phyloP scores from a whole-genome alignment of 768 basidiomycete species.

The Lentinula sp. region DNA sequence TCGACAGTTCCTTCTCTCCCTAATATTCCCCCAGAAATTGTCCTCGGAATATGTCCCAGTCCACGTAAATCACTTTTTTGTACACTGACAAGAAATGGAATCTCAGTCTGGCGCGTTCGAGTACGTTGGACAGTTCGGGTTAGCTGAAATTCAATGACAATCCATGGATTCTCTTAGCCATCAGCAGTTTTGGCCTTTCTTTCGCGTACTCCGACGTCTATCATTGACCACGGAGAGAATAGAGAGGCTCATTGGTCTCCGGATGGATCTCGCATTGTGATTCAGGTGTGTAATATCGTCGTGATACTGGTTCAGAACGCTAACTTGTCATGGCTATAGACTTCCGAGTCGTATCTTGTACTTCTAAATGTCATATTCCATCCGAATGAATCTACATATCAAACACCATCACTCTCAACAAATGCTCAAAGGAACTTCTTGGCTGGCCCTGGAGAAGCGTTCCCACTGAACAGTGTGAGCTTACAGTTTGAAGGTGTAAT shows the following conservation, averaged over 20 bases:
- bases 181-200: conserved; percentile 67
- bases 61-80: conserved; percentile 77
- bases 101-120: conserved; percentile 79
- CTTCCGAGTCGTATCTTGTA: conserved; percentile 73
- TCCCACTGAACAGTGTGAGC: conserved; percentile 59
- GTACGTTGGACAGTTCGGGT: conserved; percentile 36
- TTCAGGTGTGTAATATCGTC: conserved; percentile 52
- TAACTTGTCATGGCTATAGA: conserved; percentile 37
- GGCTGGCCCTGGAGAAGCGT: conserved; percentile 75
- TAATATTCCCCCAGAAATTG: conserved; percentile 49
- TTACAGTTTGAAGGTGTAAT: conserved; percentile 80
- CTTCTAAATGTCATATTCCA: conserved; percentile 61
- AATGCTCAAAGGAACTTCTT: conserved; percentile 64
- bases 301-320: neutral
- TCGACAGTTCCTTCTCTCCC: conserved; percentile 66
- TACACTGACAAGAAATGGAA: conserved; percentile 60
- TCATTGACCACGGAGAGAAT: conserved; percentile 83
- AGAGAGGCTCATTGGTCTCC: conserved; percentile 72
- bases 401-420: conserved; percentile 42
- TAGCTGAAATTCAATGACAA: neutral
- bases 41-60: conserved; percentile 56
- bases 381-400: conserved; percentile 49
- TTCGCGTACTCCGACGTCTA: conserved; percentile 68
- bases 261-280: conserved; percentile 72
- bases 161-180: conserved; percentile 39